These are phyloP conservation scores for Blastobotrys arbuscula DNA, from an alignment of 1,139 yeast genomes.

Conservation along the genomic window DNA sequence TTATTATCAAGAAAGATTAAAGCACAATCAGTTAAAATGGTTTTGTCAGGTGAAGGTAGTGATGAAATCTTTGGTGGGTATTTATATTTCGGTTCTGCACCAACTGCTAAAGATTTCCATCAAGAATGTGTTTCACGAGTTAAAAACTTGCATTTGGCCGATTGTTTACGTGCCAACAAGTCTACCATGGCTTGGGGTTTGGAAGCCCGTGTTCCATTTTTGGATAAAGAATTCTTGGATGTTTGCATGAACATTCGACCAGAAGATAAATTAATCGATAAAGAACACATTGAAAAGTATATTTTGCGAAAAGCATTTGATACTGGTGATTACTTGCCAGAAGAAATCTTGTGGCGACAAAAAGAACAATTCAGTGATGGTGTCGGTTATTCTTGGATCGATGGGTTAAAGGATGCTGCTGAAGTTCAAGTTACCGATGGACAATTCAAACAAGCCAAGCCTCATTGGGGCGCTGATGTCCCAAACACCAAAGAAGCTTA, in stretches of 20 bases:
- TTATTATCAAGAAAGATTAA: constrained; percentile 91
- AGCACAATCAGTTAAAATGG: constrained; percentile 99
- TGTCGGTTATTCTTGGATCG: constrained; percentile 99
- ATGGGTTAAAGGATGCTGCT: constrained; percentile 92
- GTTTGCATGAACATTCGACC: constrained; percentile 95
- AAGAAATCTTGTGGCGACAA: constrained; percentile 98
- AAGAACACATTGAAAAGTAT: constrained; percentile 85
- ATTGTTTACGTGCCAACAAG: constrained; percentile 97
- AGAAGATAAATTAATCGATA: constrained; percentile 69
- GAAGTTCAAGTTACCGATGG: constrained; percentile 82
- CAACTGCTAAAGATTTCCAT: constrained; percentile 87
- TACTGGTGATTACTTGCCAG: constrained; percentile 85
- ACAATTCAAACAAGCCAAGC: constrained; percentile 80
- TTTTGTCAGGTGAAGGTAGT: constrained; percentile 96
- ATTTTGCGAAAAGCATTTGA: constrained; percentile 95
- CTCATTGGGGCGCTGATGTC: constrained; percentile 92
- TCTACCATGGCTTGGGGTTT: constrained; percentile 99
- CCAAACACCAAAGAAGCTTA: constrained; percentile 98
- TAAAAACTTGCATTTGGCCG: constrained; percentile 94
- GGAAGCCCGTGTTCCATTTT: constrained; percentile 98
- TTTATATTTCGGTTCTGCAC: constrained; percentile 95
- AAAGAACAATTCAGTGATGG: constrained; percentile 99
- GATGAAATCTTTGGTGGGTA: constrained; percentile 99
- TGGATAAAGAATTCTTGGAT: constrained; percentile 88
- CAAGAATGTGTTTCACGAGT: constrained; percentile 92